Conservation (phyloP, 345 rosid species). For the Gossypium rotundifolium region DNA sequence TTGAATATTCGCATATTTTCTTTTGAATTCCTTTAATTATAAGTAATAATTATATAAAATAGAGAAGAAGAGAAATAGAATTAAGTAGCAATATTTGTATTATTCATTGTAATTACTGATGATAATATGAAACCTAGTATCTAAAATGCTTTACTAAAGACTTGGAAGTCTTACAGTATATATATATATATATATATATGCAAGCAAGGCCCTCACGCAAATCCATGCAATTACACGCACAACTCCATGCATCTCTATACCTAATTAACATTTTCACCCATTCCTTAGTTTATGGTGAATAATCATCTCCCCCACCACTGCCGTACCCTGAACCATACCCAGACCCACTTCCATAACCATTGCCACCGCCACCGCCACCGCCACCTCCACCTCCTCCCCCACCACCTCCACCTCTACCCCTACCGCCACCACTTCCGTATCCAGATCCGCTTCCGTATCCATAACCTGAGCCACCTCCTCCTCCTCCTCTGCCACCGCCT, state of each 20-base stretch:
- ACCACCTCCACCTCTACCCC: neutral
- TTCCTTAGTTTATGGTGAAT: neutral
- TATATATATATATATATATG: neutral
- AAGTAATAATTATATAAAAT: too few species aligned
- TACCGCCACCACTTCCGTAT: constrained; percentile 12
- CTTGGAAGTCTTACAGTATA: neutral
- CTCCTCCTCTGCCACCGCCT: neutral
- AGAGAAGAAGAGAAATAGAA: neutral
- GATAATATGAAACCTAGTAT: neutral
- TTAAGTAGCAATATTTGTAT: neutral
- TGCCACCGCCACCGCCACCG: neutral
- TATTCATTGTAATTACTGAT: neutral
- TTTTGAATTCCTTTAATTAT: too few species aligned
- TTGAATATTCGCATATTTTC: too few species aligned
- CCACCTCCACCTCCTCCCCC: neutral
- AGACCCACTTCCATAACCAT: constrained; percentile 3
- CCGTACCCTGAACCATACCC: constrained; percentile 5
- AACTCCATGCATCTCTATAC: neutral
- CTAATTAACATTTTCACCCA: neutral
- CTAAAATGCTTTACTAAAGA: neutral
- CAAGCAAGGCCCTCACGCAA: neutral
- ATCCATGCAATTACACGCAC: neutral
- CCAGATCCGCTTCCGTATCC: constrained; percentile 20
- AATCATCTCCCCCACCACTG: neutral
- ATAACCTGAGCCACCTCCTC: constrained; percentile 23